Evolutionary conservation across 768 basidiomycete genomes (phyloP), one percentile per base, ranked within the genome.

Genomic region (Leccinellum rugosiceps): DNA sequence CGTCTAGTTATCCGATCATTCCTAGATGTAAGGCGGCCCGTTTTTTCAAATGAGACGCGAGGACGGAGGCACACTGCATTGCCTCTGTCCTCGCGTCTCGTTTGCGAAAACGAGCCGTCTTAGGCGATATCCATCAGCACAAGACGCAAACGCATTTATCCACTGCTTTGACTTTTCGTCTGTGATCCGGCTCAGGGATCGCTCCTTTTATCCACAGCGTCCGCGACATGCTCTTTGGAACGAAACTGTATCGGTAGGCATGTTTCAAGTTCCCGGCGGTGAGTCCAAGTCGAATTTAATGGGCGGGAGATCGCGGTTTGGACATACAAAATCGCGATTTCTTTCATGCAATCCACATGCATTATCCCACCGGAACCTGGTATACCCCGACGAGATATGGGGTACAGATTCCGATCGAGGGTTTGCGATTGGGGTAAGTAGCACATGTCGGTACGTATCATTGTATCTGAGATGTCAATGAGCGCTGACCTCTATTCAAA

Each of bases 171-270:
- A 26, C 59, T 51, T 46, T 54, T 61, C 57, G 48, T 41, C 41
- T 26, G 65, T 68, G 67, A 70, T 68, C 67, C 68, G 67, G 56
- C 35, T 65, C 60, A 68, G 66, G 59, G 65, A 68, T 53, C 25
- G 47, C 60, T 59, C 53, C 44, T 48, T 61, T 56, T 50, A 32
- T 55, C 58, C 50, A 43, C 55, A 55, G 51, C 53, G 53, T 49
- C 60, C 57, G 47, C 52, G 57, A 46, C 26, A 45, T 49, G 25
- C 52, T 57, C 35, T 48, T 51, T 38, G 21, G 41, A 50, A 50
- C 61, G 51, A 58, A 52, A 55, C 43, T 30, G n/a, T 64, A 60
- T 64, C 38, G 52, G 35, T 28, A 31, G n/a, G 50, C 43, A 48
- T 46, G 50, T 26, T 31, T 52, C 44, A 56, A 55, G 53, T 60